Conservation (phyloP, 352 stramenopile species). For the Globisporangium cylindrosporum region DNA sequence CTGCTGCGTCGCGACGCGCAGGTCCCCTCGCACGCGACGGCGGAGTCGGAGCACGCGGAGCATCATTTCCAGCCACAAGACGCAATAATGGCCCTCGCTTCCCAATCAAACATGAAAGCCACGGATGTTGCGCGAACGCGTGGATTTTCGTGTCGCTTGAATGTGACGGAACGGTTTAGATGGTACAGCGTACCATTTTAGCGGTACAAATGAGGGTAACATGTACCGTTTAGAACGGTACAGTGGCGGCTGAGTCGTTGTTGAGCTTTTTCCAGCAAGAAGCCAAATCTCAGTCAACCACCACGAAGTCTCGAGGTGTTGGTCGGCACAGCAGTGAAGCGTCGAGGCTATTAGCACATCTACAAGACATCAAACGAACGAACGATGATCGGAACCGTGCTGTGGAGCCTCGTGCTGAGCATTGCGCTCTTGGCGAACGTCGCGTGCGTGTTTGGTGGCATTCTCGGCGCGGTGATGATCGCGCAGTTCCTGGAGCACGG, state of each 20-base stretch:
- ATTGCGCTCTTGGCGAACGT: slow-evolving; percentile 21
- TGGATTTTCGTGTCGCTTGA: slow-evolving; percentile 8
- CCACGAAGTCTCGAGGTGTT: too few species aligned
- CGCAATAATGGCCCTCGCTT: slow-evolving; percentile 2
- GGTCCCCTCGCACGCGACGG: slow-evolving; percentile 7
- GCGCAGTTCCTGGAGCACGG: slow-evolving; percentile 67
- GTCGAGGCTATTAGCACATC: background rate
- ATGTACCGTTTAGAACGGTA: slow-evolving; percentile 3
- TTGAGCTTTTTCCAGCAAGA: background rate
- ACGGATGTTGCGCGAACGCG: slow-evolving; percentile 15
- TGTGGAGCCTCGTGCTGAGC: slow-evolving; percentile 12
- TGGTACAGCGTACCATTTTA: background rate
- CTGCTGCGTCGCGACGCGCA: background rate
- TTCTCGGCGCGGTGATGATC: slow-evolving; percentile 55
- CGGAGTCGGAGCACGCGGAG: slow-evolving; percentile 20
- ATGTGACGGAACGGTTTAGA: slow-evolving; percentile 1
- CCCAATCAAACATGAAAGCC: slow-evolving; percentile 4
- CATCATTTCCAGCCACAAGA: slow-evolving; percentile 20
- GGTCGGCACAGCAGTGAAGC: background rate
- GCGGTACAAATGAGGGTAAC: background rate
- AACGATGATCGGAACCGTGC: slow-evolving; percentile 12
- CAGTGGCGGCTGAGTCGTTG: background rate
- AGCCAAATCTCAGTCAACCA: background rate
- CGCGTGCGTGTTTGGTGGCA: slow-evolving; percentile 22
- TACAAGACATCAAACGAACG: background rate